Percentiles rank a stretch among this genome's conserved stretches.
Evolutionary conservation across 148 eudicot genomes (phyloP).

Genomic region (Diospyros lotus): DNA sequence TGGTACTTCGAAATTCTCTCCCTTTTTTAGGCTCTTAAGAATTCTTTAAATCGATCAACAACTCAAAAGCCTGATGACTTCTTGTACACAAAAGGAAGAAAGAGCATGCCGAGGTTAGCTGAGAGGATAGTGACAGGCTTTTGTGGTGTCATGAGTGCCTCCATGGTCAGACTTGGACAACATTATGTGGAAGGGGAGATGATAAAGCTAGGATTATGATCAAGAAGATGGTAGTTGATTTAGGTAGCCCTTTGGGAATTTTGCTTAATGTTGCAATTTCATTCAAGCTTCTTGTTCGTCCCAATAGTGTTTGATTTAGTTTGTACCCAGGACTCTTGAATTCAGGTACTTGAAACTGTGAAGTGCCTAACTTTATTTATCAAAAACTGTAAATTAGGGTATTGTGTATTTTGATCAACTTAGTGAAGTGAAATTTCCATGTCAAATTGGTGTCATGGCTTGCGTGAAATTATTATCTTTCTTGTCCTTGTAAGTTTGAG

Average conservation of each 20-base stretch:
- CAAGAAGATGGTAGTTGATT: slow-evolving; percentile 35
- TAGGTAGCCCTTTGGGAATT: slow-evolving; percentile 34
- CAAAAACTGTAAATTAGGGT: no score
- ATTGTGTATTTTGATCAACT: no score
- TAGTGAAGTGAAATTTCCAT: no score
- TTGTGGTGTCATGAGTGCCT: slow-evolving; percentile 31
- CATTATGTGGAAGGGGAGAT: slow-evolving; percentile 27
- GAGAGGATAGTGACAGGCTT: slow-evolving; percentile 45
- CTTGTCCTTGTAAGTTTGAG: no score
- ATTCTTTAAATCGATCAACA: no score
- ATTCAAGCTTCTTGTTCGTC: slow-evolving; percentile 45
- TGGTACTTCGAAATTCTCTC: neutral
- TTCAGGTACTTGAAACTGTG: slow-evolving; percentile 20
- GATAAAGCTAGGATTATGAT: slow-evolving; percentile 39
- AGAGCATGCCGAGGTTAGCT: slow-evolving; percentile 42
- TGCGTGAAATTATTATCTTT: no score
- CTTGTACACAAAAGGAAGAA: slow-evolving; percentile 29
- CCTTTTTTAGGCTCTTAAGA: neutral
- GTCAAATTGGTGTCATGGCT: no score
- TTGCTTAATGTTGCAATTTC: slow-evolving; percentile 41
- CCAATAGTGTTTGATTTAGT: slow-evolving; percentile 44
- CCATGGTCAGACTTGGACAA: slow-evolving; percentile 35
- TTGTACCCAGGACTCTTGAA: slow-evolving; percentile 15
- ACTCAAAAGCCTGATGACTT: slow-evolving; percentile 7
- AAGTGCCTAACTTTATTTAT: no score